Conservation (phyloP, 2,329 filamentous ascomycete species). For the Talaromyces sp. region DNA sequence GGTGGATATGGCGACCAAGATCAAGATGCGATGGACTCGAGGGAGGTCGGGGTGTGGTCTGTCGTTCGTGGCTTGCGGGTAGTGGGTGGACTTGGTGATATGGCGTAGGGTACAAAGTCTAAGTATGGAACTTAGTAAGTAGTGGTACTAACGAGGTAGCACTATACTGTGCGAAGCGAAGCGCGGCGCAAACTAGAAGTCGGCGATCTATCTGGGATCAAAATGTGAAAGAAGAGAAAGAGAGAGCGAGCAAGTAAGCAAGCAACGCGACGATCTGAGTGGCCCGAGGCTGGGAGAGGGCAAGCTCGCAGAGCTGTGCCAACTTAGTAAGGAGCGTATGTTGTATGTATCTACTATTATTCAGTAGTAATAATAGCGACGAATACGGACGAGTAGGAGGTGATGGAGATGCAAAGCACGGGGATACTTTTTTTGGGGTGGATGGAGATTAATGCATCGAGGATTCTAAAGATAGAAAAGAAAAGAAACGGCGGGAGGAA, state of each 20-base stretch:
- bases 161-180: not conserved
- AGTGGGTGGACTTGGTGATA: not conserved
- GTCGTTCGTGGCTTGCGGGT: slow-evolving; percentile 9
- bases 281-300: not conserved
- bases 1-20: slow-evolving; percentile 1
- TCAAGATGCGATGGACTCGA: not conserved
- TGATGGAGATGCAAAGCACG: slow-evolving; percentile 23
- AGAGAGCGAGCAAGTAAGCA: slow-evolving; percentile 2
- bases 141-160: not conserved
- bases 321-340: not conserved
- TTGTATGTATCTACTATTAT: not conserved
- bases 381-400: slow-evolving; percentile 12
- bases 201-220: slow-evolving; percentile 12
- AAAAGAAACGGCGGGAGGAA: slow-evolving; percentile 17
- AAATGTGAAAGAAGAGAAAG: slow-evolving; percentile 1
- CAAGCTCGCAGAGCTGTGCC: slow-evolving; percentile 17
- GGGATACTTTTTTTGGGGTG: slow-evolving; percentile 14
- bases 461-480: slow-evolving; percentile 37
- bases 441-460: slow-evolving; percentile 24
- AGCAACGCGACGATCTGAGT: slow-evolving; percentile 14
- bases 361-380: slow-evolving; percentile 2
- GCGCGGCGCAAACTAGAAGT: slow-evolving; percentile 10
- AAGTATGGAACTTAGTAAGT: not conserved
- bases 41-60: not conserved
- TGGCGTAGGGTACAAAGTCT: not conserved